Evolutionary conservation across 2,329 filamentous ascomycete species (phyloP), one percentile per base, ranked within the genome.

Genomic region (Fusarium buxicola): DNA sequence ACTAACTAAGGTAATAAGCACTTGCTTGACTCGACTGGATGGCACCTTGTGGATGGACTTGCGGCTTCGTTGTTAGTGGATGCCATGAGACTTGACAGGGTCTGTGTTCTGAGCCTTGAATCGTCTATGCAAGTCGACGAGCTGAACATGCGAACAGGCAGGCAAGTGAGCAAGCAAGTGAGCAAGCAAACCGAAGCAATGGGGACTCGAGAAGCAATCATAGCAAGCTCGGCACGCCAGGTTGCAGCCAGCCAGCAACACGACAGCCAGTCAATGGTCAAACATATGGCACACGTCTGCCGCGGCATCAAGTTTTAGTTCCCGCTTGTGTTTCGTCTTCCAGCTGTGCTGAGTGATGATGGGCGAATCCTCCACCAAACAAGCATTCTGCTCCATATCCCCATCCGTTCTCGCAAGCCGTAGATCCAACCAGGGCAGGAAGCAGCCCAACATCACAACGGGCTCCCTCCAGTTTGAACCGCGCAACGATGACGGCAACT

Each of bases 351-450:
- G 21, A 52, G 43, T 32, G 32, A 57, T 64, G 60, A 60, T 50
- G 61, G 39, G 24, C 31, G 46, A 41, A 25, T 32, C 43, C 39
- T 55, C 48, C 48, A 54, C 49, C 62, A 59, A 66, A 48, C 34
- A 65, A 58, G 62, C 58, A 18, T 41, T 41, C 34, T 11, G 40
- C 18, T 50, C 52, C 38, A 50, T 51, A 52, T 53, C 31, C 25
- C 39, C 57, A 40, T 50, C 43, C 16, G 39, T 35, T 35, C 31
- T 55, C 35, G 43, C 41, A 18, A 44, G 32, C 16, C 39, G 27
- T 36, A 24, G 55, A 49, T 53, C 64, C 67, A 69, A 65, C 60
- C 57, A 67, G 45, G 68, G 36, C 10, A 41, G 49, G 28, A 41
- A 39, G 48, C 47, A 46, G 41, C 38, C 44, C 55, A 58, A 58